A percentile compares a stretch with the other conserved stretches of the same genome.
These are phyloP conservation scores for Priceomyces melissophilus DNA, from an alignment of 805 yeast genomes.

Conservation along the genomic window DNA sequence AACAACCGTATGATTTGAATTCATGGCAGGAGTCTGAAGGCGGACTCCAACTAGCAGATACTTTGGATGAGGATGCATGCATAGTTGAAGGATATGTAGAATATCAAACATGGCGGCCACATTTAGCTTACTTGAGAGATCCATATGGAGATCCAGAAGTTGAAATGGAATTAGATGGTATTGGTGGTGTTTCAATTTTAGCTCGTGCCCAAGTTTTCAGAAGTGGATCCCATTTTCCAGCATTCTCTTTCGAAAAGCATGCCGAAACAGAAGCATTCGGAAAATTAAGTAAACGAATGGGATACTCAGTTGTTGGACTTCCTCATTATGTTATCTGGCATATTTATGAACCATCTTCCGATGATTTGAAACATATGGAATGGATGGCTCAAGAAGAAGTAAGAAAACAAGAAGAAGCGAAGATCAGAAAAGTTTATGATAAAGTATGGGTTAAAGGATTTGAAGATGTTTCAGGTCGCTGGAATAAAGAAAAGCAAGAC, in stretches of 20 bases:
- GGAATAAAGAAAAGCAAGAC: slow-evolving; percentile 68
- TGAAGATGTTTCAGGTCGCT: slow-evolving; percentile 66
- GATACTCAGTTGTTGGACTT: slow-evolving; percentile 79
- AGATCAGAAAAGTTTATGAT: slow-evolving; percentile 61
- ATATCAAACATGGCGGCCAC: slow-evolving; percentile 98
- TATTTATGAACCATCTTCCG: slow-evolving; percentile 90
- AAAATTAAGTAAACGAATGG: slow-evolving; percentile 82
- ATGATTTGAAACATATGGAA: slow-evolving; percentile 79
- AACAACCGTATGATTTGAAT: slow-evolving; percentile 81
- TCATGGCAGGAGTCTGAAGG: slow-evolving; percentile 87
- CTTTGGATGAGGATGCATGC: slow-evolving; percentile 87
- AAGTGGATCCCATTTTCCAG: slow-evolving; percentile 92
- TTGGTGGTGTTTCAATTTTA: slow-evolving; percentile 94
- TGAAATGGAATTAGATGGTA: slow-evolving; percentile 91
- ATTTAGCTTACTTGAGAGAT: slow-evolving; percentile 89
- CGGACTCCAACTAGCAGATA: slow-evolving; percentile 70
- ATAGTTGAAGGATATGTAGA: slow-evolving; percentile 97
- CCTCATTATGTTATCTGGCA: slow-evolving; percentile 98
- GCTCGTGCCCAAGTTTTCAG: slow-evolving; percentile 85
- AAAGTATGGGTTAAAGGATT: slow-evolving; percentile 77
- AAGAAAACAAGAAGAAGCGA: slow-evolving; percentile 58
- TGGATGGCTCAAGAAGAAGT: slow-evolving; percentile 84
- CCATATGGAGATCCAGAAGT: slow-evolving; percentile 94
- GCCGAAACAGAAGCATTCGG: slow-evolving; percentile 99
- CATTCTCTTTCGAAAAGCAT: slow-evolving; percentile 91